Base-by-base conservation (phyloP, 768 basidiomycete species). In the Pleurotus ostreatus region DNA sequence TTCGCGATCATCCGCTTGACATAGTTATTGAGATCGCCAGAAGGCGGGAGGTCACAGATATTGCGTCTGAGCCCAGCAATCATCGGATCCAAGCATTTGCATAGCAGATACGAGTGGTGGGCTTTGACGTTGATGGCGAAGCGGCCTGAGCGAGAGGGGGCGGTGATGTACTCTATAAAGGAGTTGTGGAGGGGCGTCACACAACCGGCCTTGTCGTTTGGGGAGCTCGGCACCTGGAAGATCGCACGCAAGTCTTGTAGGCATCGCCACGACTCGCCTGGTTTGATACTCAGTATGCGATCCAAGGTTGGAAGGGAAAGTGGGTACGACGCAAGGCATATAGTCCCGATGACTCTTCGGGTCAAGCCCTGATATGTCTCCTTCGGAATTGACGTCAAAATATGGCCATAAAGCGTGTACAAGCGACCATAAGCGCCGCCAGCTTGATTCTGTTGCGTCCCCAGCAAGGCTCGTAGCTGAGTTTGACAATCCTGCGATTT, bases 391-490 rank as follows among this genome's bases (percentile, higher is more conserved):
- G 49, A 12, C 4, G 57, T 40, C 9, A 62, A 30, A 1, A 62
- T 57, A 18, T 58, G 54, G 23, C 18, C 41, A 34, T 63, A 63
- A n/a, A 60, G 56, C 3, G 47, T 23, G 40, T 63, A 60, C 2
- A 63, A 40, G 8, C 39, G 37, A 5, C 51, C 51, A 41, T 53
- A 53, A 12, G 41, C 41, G 2, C 51, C 51, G 26, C 56, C 57
- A 15, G 57, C 34, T 26, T 56, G 49, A 11, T n/a, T 25, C 6
- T 37, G 51, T n/a, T 53, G 37, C 15, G 22, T 18, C 3, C 7
- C 23, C 13, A 59, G 22, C 13, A 47, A 48, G 13, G 25, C 51
- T 18, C 25, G 56, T 15, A 60, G 39, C 25, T 57, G 56, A 7
- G 9, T 38, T n/a, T 43, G 59, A 7, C 55, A 49, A 18, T 44